A percentile compares a stretch with the other conserved stretches of the same genome.
Evolutionary conservation across 2,329 filamentous ascomycete genomes (phyloP).

Genomic region (Aspergillus alliaceus): DNA sequence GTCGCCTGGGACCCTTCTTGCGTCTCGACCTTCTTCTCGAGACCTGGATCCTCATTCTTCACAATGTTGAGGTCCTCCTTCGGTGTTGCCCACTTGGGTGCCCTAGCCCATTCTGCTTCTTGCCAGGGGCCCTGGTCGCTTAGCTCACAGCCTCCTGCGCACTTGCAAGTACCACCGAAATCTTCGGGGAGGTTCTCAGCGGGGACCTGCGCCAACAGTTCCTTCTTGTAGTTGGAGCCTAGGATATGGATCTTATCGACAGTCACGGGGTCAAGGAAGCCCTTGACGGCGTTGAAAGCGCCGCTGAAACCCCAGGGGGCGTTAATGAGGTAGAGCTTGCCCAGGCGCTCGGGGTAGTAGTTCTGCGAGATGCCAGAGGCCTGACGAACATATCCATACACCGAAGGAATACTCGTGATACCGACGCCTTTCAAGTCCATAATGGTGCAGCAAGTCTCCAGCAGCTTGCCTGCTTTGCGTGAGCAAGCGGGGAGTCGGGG

Average conservation of each 20-base stretch:
- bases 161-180: conserved; percentile 83
- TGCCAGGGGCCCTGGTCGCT: conserved; percentile 90
- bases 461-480: conserved; percentile 81
- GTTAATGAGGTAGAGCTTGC: conserved; percentile 97
- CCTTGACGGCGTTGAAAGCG: conserved; percentile 84
- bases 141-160: conserved; percentile 76
- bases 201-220: conserved; percentile 81
- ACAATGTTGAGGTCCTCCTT: conserved; percentile 27
- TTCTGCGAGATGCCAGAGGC: conserved; percentile 92
- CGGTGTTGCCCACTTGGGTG: conserved; percentile 44
- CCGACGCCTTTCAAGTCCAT: conserved; percentile 97
- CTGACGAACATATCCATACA: conserved; percentile 83
- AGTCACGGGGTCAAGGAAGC: conserved; percentile 94
- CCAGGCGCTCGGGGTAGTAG: conserved; percentile 97
- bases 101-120: conserved; percentile 45
- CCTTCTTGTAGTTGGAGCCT: conserved; percentile 75
- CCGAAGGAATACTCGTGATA: conserved; percentile 74
- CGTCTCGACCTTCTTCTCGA: conserved; percentile 28
- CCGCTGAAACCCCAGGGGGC: conserved; percentile 91
- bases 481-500: conserved; percentile 93
- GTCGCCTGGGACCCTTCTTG: conserved; percentile 27
- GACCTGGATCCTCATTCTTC: conserved; percentile 27
- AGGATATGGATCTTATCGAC: conserved; percentile 94
- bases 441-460: conserved; percentile 97
- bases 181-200: conserved; percentile 84